Evolutionary conservation across 2,329 filamentous ascomycete species (phyloP), one percentile per base, ranked within the genome.

Genomic region (Akanthomyces uredinophilus): DNA sequence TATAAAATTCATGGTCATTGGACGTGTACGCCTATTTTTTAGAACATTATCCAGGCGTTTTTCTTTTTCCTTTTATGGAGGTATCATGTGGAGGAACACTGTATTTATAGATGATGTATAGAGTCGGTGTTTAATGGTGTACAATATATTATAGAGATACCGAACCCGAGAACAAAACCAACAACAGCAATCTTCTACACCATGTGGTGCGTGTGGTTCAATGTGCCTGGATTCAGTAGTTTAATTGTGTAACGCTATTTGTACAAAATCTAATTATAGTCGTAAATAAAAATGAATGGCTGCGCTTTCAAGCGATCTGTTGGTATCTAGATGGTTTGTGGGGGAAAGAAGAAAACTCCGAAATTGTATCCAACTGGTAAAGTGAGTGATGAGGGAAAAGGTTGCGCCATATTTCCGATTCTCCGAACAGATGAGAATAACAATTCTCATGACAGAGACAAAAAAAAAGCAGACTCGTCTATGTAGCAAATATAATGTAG

Each of bases 61-160:
- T 59, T 51, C 51, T 41, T 13, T 47, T 35, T 56, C 41, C 16
- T 41, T n/a, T 43, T 41, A 43, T 27, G 22, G 14, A 29, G 11
- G 24, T 37, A 37, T 57, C n/a, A 47, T 47, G 20, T 24, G 27
- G 54, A 37, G 22, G n/a, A 24, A 18, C 18, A 27, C 5, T 47
- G 43, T 54, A 61, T 62, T 46, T 41, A 44, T 58, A 56, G 35
- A 57, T 22, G 35, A 57, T 22, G 10, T 37, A 24, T 37, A 39
- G 44, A 57, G 13, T 29, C 18, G 13, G 22, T 41, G 24, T 59
- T 32, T 51, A 43, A 51, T 47, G 29, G 5, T 39, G 39, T 27
- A n/a, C 32, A 11, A 14, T 56, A 37, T 57, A 51, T 35, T 32
- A 24, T 51, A 59, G 32, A 41, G 50, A 54, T 3, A 22, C 14